Evolutionary conservation across 176 grass and related monocot species (phyloP), one percentile per base, ranked within the genome.

Genomic region (Rhynchospora breviuscula): DNA sequence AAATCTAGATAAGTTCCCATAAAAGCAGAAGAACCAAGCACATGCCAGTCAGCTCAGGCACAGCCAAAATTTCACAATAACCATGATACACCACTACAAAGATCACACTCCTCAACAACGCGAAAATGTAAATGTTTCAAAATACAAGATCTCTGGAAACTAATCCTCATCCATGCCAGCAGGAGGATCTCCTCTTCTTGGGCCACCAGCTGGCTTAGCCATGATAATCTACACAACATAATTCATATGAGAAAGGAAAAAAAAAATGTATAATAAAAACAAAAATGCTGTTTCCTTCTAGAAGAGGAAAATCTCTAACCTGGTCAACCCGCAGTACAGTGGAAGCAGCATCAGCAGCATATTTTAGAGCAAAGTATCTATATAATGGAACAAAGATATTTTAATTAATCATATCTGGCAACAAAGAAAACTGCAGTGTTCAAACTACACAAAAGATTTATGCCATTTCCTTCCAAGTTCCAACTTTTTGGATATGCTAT

Each of bases 271-370:
- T 58, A 78, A 51, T 46, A 67, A 56, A 7, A 13, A 60, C 7
- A 59, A 83, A 12, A 46, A 81, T 15, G 7, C 9, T 8, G 67
- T 80, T 80, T 72, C 13, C 7, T 43, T 15, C 4, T 19, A 22
- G 7, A 48, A 87, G 77, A 53, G 10, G 80, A 69, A 14, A 15
- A 58, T 44, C 21, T 19, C 67, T 65, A 62, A 99, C 96, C 88
- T 99, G 91, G 77, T 99, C 96, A 78, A 99, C 91, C 75, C 91
- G 88, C 29, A 98, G 88, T 43, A 95, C 91, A 56, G 91, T 98
- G 52, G 91, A 93, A 62, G 56, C 89, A 52, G 89, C 89, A 81
- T 99, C 93, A 1, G 88, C 86, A 21, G 88, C 89, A 79, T 95
- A 99, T 84, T 95, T 99, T 22, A 99, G 89, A 43, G 91, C 95